These are phyloP conservation scores for Rhododendron griersonianum DNA, from an alignment of 148 eudicot genomes.

Conservation along the genomic window DNA sequence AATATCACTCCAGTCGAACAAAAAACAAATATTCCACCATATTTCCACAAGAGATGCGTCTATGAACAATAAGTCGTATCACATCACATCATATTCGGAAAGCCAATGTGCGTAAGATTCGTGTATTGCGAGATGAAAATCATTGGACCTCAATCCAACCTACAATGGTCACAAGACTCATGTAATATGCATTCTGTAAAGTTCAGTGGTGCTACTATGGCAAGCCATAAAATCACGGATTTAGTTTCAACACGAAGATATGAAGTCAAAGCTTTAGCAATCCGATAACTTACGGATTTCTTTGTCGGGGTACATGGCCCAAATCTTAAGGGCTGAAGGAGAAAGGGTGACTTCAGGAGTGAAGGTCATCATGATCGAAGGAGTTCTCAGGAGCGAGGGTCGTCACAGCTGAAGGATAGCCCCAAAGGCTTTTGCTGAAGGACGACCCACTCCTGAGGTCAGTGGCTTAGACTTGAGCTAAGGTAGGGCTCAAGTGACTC, in stretches of 20 bases:
- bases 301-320: no score
- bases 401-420: no score
- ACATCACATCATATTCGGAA: neutral
- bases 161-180: neutral
- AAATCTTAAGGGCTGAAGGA: no score
- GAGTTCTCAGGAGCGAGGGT: no score
- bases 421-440: no score
- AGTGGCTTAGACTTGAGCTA: no score
- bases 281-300: neutral
- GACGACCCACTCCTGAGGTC: no score
- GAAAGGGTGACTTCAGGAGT: no score
- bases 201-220: neutral
- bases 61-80: neutral
- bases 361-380: no score
- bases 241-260: neutral
- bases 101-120: neutral
- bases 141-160: neutral
- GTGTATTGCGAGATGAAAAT: neutral
- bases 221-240: neutral
- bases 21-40: neutral
- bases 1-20: neutral
- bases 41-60: neutral
- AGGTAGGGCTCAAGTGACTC: no score
- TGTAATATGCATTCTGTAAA: neutral
- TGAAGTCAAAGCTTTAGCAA: neutral